A percentile compares a stretch with the other conserved stretches of the same genome.
Conservation (phyloP, 768 basidiomycete genomes). For the Tulasnella sp. region DNA sequence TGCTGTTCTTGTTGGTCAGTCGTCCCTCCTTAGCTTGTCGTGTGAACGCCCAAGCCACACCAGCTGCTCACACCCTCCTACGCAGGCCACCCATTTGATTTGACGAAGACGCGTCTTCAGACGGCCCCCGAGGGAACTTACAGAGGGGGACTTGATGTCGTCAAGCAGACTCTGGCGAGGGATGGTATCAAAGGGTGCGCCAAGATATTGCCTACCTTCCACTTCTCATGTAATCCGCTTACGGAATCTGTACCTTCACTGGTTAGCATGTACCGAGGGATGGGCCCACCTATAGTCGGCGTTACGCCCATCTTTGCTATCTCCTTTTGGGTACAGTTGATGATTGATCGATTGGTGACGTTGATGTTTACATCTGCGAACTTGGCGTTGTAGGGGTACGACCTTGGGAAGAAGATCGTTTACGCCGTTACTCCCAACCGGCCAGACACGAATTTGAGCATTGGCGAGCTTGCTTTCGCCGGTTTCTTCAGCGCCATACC, state of each 20-base stretch:
- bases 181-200: slow-evolving; percentile 82
- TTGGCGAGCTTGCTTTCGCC: slow-evolving; percentile 74
- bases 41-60: neutral
- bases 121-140: slow-evolving; percentile 84
- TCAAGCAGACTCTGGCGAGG: slow-evolving; percentile 77
- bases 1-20: slow-evolving; percentile 82
- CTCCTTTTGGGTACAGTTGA: slow-evolving; percentile 84
- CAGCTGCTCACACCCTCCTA: neutral
- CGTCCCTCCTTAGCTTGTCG: neutral
- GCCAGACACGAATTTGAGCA: slow-evolving; percentile 47
- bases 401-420: slow-evolving; percentile 82
- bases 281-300: slow-evolving; percentile 85
- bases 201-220: neutral
- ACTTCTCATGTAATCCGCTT: neutral
- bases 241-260: neutral
- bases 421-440: slow-evolving; percentile 69
- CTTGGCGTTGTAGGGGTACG: slow-evolving; percentile 63
- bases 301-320: slow-evolving; percentile 98
- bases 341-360: neutral
- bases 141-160: slow-evolving; percentile 86
- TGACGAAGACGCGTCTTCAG: slow-evolving; percentile 93
- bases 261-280: slow-evolving; percentile 73
- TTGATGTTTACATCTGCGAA: neutral
- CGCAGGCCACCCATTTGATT: slow-evolving; percentile 90
- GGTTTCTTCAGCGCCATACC: slow-evolving; percentile 93